Conservation (phyloP, 1,139 yeast species). For the Arxiozyma slooffiae region DNA sequence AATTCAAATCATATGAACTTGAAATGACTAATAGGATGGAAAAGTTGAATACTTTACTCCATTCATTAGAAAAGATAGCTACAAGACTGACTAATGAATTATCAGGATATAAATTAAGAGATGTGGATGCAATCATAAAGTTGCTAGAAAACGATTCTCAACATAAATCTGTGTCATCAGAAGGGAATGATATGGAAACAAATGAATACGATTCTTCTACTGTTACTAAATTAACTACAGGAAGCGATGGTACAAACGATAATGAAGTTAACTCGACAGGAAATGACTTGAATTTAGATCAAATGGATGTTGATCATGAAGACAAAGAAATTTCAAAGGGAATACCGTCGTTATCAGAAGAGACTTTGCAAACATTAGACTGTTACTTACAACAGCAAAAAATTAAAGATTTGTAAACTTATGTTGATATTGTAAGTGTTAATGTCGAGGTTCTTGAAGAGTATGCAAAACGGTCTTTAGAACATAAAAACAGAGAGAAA, state of each 20-base stretch:
- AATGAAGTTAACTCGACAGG: constrained; percentile 6
- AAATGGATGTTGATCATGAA: constrained; percentile 21
- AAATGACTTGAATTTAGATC: constrained; percentile 1
- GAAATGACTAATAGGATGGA: constrained; percentile 61
- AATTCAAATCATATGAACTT: constrained; percentile 57
- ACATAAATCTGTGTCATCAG: background rate
- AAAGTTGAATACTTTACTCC: constrained; percentile 39
- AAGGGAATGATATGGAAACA: constrained; percentile 1
- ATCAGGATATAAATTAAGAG: constrained; percentile 40
- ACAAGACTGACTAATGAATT: constrained; percentile 36
- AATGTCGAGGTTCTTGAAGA: constrained; percentile 72
- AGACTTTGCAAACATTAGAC: constrained; percentile 45
- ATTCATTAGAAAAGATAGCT: constrained; percentile 36
- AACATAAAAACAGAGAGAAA: constrained; percentile 50
- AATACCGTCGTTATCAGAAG: constrained; percentile 40
- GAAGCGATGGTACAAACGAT: constrained; percentile 11
- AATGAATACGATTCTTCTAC: background rate
- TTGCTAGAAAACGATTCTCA: constrained; percentile 10
- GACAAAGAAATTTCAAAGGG: constrained; percentile 13
- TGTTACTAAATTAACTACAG: constrained; percentile 2
- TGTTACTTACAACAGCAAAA: constrained; percentile 42
- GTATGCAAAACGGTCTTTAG: constrained; percentile 58
- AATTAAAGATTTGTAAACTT: constrained; percentile 47
- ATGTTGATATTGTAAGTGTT: constrained; percentile 48
- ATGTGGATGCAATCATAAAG: constrained; percentile 32